Evolutionary conservation across 139 green algal species (phyloP).

Genomic region (Micractinium sp.): DNA sequence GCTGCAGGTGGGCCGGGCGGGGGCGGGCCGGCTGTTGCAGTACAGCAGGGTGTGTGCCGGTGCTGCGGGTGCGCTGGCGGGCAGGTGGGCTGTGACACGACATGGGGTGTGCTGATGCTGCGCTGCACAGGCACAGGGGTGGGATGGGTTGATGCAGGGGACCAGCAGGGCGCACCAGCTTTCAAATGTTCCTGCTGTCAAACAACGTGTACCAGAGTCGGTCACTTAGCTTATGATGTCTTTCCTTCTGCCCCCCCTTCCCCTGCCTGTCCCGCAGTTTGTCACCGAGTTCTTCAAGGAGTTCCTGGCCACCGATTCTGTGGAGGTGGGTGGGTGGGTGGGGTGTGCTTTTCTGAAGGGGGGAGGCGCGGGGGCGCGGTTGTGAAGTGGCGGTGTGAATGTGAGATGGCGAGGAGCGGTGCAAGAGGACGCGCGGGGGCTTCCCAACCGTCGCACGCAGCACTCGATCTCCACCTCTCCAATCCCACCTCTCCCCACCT

Average conservation of each 20-base stretch:
- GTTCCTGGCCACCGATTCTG: constrained; percentile 71
- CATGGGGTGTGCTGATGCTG: no score
- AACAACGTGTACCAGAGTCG: background rate
- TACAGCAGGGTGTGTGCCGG: no score
- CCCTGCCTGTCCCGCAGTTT: constrained; percentile 54
- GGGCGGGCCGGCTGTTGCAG: no score
- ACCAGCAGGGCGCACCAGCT: background rate
- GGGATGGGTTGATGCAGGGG: no score
- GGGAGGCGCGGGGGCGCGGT: no score
- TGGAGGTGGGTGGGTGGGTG: constrained; percentile 32
- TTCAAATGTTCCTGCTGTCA: background rate
- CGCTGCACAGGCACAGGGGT: no score
- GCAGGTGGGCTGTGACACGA: background rate
- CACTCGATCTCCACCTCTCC: no score
- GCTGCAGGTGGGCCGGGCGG: constrained; percentile 34
- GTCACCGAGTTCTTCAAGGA: constrained; percentile 91
- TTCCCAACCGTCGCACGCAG: no score
- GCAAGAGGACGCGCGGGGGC: no score
- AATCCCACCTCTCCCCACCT: no score
- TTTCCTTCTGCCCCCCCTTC: background rate
- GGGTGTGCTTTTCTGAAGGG: background rate
- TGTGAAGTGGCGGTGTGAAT: no score
- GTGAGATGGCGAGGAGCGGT: no score
- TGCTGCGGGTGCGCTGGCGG: background rate
- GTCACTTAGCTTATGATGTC: background rate